phyloP scores from a whole-genome alignment of 1,284 basidiomycete species.

The Apiotrichum sp. region DNA sequence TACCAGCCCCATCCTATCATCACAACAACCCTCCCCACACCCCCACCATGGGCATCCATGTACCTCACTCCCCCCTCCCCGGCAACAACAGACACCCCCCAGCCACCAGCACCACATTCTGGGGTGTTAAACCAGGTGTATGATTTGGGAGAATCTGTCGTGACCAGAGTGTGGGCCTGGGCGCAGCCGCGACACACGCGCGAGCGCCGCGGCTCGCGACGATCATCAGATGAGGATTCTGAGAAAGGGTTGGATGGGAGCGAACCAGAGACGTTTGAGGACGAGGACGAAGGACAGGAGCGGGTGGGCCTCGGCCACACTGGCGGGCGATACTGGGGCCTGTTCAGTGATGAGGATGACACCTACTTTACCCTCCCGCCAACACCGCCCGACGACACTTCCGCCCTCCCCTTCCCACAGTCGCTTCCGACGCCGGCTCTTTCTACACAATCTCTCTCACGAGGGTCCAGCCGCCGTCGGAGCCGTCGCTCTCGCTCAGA shows the following conservation, averaged over 20 bases:
- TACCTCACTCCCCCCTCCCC: conserved; percentile 21
- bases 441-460: conserved; percentile 36
- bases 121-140: conserved; percentile 27
- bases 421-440: conserved; percentile 45
- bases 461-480: conserved; percentile 7
- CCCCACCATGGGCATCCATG: conserved; percentile 15
- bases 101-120: not conserved
- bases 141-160: conserved; percentile 28
- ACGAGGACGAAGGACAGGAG: conserved; percentile 7
- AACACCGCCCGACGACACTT: conserved; percentile 27
- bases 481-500: conserved; percentile 2
- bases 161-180: conserved; percentile 22
- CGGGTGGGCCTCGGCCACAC: conserved; percentile 3
- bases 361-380: conserved; percentile 35
- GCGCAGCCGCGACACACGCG: conserved; percentile 4
- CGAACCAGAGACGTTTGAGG: conserved; percentile 25
- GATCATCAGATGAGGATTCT: conserved; percentile 31
- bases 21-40: conserved; percentile 2
- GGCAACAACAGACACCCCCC: conserved; percentile 1
- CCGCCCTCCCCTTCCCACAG: conserved; percentile 11
- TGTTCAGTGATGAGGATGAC: conserved; percentile 17
- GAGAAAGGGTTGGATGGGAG: conserved; percentile 41
- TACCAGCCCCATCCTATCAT: conserved; percentile 8
- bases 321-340: conserved; percentile 30
- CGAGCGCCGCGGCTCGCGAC: conserved; percentile 7